Evolutionary conservation across 768 basidiomycete species (phyloP).

Genomic region (Dentipellis sp.): DNA sequence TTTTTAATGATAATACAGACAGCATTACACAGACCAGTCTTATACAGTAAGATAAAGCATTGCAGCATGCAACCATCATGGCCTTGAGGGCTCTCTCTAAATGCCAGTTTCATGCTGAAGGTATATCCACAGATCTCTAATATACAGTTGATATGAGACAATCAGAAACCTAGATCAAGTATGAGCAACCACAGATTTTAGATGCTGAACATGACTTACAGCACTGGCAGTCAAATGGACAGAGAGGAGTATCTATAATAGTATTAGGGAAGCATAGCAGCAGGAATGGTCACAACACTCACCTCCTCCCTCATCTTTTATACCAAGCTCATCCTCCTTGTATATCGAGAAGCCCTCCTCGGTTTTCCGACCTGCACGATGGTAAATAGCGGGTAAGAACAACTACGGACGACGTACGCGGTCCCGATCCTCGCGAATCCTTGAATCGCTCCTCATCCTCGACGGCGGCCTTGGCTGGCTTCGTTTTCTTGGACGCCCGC

Average conservation of each 20-base stretch:
- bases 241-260: constrained; percentile 63
- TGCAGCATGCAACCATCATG: not conserved
- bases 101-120: no score
- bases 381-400: not conserved
- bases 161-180: constrained; percentile 13
- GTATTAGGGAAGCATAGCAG: constrained; percentile 10
- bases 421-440: constrained; percentile 67
- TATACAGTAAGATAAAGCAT: no score
- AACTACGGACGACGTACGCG: constrained; percentile 39
- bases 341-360: constrained; percentile 75
- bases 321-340: constrained; percentile 77
- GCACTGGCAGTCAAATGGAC: constrained; percentile 86
- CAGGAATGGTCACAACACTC: constrained; percentile 19
- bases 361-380: constrained; percentile 56
- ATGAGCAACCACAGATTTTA: not conserved
- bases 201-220: constrained; percentile 41
- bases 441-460: constrained; percentile 45
- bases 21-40: no score
- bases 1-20: no score
- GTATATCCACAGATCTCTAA: no score
- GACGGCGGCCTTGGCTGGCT: constrained; percentile 8
- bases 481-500: constrained; percentile 14
- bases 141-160: not conserved
- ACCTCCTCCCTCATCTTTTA: constrained; percentile 66
- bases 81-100: not conserved